A percentile compares a stretch with the other conserved stretches of the same genome.
Conservation (phyloP, 2,329 filamentous ascomycete species). For the Aureobasidium uvarum region DNA sequence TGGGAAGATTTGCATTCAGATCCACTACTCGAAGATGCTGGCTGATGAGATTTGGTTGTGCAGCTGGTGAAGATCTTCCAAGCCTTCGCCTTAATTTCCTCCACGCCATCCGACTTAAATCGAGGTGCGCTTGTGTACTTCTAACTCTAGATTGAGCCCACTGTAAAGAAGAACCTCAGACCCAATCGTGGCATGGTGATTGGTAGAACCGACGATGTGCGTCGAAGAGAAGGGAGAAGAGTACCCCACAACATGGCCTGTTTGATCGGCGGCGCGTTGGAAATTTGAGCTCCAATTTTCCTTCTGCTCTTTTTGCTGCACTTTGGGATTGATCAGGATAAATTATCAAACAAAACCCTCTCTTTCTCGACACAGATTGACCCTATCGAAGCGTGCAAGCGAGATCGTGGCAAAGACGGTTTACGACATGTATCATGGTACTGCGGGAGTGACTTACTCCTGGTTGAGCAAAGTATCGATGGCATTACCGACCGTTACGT, state of each 20-base stretch:
- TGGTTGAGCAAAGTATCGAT: background rate
- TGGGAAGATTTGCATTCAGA: background rate
- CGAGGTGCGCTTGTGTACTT: background rate
- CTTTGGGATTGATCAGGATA: background rate
- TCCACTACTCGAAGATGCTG: background rate
- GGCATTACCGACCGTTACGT: background rate
- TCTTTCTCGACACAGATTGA: background rate
- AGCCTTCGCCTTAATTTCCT: background rate
- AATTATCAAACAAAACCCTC: background rate
- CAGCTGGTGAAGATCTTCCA: background rate
- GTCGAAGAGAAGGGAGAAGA: background rate
- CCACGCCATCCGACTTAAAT: background rate
- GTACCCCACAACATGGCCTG: background rate
- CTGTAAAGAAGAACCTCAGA: background rate
- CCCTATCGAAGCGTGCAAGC: constrained; percentile 6
- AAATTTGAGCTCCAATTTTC: constrained; percentile 14
- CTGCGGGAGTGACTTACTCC: background rate
- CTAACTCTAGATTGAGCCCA: background rate
- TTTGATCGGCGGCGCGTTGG: constrained; percentile 13
- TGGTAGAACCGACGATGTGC: background rate
- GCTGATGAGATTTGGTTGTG: background rate
- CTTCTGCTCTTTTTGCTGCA: constrained; percentile 9
- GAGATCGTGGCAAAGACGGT: background rate
- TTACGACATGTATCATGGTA: background rate
- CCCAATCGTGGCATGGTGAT: background rate